Evolutionary conservation across 345 rosid species (phyloP).

Genomic region (Salix udensis): DNA sequence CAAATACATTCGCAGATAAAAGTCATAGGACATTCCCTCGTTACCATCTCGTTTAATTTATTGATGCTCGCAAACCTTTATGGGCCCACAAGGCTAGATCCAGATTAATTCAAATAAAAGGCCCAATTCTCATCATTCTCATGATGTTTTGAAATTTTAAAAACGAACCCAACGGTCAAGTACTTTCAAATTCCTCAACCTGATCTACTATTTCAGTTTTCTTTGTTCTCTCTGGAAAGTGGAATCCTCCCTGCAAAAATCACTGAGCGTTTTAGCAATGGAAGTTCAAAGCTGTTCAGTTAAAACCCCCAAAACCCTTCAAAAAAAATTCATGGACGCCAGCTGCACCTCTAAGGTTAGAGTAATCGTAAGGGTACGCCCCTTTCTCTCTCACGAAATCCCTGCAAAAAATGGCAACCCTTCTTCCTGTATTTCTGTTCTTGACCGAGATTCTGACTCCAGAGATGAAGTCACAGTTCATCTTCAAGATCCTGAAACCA

Average conservation of each 20-base stretch:
- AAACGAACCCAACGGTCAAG: background rate
- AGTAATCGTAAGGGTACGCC: constrained; percentile 66
- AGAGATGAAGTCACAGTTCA: constrained; percentile 53
- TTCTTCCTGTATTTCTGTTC: constrained; percentile 46
- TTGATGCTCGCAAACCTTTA: background rate
- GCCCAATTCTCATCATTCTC: background rate
- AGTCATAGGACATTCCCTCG: too few species aligned
- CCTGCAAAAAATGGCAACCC: constrained; percentile 25
- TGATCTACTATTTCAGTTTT: background rate
- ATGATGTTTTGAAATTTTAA: background rate
- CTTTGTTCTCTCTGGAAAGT: background rate
- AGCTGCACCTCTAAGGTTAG: constrained; percentile 48
- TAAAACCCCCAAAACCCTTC: constrained; percentile 10
- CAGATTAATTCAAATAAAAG: background rate
- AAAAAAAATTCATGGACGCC: constrained; percentile 18
- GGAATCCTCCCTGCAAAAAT: background rate
- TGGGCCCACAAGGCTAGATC: background rate
- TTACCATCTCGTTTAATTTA: too few species aligned
- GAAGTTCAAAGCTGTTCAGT: constrained; percentile 17
- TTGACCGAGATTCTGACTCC: constrained; percentile 26
- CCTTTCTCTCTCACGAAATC: constrained; percentile 58
- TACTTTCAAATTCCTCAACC: background rate
- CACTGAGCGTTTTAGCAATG: constrained; percentile 7
- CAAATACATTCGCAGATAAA: too few species aligned
- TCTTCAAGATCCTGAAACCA: constrained; percentile 64